A percentile compares a stretch with the other conserved stretches of the same genome.
These are phyloP conservation scores for Puccinia polysora DNA, from an alignment of 1,284 basidiomycete genomes.

Conservation along the genomic window DNA sequence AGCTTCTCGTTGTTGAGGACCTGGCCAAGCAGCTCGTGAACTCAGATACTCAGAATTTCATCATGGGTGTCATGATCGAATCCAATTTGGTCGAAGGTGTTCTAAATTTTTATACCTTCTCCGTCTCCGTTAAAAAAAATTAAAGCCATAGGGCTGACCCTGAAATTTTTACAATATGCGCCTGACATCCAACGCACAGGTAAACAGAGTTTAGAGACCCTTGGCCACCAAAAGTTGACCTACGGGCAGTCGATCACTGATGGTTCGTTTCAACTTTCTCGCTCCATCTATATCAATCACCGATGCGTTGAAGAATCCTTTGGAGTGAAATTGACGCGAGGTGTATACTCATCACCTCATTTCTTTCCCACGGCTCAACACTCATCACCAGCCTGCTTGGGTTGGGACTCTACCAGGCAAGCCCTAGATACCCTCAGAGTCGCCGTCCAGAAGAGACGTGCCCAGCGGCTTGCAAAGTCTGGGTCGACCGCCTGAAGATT, in stretches of 20 bases:
- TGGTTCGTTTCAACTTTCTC: conserved; percentile 43
- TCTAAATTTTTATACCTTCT: too few relatives aligned
- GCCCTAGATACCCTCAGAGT: conserved; percentile 72
- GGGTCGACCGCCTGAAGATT: too few relatives aligned
- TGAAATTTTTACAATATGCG: conserved; percentile 53
- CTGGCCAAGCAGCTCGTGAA: conserved; percentile 59
- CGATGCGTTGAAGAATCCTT: neutral
- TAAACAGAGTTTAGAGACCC: conserved; percentile 35
- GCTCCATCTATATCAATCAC: neutral
- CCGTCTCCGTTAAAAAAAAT: too few relatives aligned
- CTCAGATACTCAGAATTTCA: conserved; percentile 61
- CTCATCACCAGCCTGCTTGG: conserved; percentile 63
- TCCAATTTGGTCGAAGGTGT: conserved; percentile 76
- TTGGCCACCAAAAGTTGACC: conserved; percentile 56
- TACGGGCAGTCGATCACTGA: conserved; percentile 87
- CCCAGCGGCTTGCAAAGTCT: conserved; percentile 13
- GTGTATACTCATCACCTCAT: conserved; percentile 37
- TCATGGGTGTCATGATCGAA: conserved; percentile 98
- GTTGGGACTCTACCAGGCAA: conserved; percentile 78
- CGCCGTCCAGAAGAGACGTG: conserved; percentile 70
- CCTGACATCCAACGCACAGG: too few relatives aligned
- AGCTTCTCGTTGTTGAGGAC: conserved; percentile 58
- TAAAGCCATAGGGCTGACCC: neutral
- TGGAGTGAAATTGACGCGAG: conserved; percentile 44
- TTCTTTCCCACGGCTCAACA: conserved; percentile 45